Evolutionary conservation across 106 monocot species (phyloP), one percentile per base, ranked within the genome.

Genomic region (Allium fistulosum): DNA sequence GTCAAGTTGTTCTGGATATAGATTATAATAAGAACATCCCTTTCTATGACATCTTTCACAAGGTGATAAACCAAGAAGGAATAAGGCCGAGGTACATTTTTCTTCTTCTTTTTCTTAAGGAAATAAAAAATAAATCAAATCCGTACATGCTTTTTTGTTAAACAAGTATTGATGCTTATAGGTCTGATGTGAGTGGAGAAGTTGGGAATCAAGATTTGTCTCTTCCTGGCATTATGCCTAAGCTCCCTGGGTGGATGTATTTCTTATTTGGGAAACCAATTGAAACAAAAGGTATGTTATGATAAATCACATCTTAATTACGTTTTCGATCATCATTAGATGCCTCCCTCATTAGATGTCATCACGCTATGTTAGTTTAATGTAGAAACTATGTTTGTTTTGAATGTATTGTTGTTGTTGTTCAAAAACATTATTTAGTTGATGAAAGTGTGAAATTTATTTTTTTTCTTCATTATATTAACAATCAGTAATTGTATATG

Each of bases 181-280:
- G 92, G 76, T 26, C 70, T 59, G 78, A 83, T 70, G 60, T 47
- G 27, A 74, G 17, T 55, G 85, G 75, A 62, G 87, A 88, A 53
- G 66, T 88, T 17, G 72, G 65, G 62, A 77, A 88, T 11, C 92
- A 92, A 72, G 58, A 71, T 1, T 65, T 92, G 62, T 64, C 88
- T 57, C 66, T 80, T n/a, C 66, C 82, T 58, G 50, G 74, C 48
- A 27, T 85, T 16, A 58, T 84, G 27, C 92, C 88, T 14, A 88
- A 83, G 70, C 50, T 92, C 51, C 92, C 88, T 61, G 92, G 88
- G 10, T 76, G 92, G 28, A 76, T 92, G 68, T 92, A 92, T 72
- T 85, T 68, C 83, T 71, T 85, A 28, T 92, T 92, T 58, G 92
- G 83, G 9, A 92, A 74, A 70, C 92, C 88, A 11, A 92, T 92